phyloP scores from a whole-genome alignment of 2,329 filamentous ascomycete species.

The Fusarium anthophilum region DNA sequence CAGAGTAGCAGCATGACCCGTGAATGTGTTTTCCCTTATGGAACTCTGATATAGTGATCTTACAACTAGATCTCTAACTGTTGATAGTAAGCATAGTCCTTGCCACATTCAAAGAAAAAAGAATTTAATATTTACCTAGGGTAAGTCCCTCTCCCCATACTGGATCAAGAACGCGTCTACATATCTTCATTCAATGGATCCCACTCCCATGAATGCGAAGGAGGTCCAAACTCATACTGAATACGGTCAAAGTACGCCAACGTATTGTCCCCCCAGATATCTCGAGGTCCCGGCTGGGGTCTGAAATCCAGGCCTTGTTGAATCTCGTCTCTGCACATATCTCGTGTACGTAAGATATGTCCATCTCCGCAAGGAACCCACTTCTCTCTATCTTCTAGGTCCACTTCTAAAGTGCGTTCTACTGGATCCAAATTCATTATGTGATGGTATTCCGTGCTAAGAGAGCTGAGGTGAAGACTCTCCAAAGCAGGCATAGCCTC shows the following conservation, averaged over 20 bases:
- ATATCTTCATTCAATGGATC: neutral
- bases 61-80: fast-evolving
- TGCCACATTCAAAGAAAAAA: fast-evolving
- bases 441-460: neutral
- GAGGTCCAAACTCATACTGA: neutral
- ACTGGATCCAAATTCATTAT: neutral
- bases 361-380: neutral
- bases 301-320: neutral
- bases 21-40: fast-evolving
- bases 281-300: neutral
- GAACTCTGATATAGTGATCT: fast-evolving
- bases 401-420: fast-evolving
- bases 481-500: neutral
- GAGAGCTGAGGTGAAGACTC: neutral
- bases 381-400: neutral
- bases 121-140: neutral
- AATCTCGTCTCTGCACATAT: neutral
- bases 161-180: neutral
- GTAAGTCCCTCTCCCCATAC: neutral
- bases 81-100: fast-evolving
- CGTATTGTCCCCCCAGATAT: fast-evolving
- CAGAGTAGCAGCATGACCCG: neutral
- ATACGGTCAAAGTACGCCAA: neutral
- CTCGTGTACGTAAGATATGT: neutral
- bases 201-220: neutral